These are phyloP conservation scores for Paramyrothecium roridum DNA, from an alignment of 2,329 filamentous ascomycete species.

Conservation along the genomic window DNA sequence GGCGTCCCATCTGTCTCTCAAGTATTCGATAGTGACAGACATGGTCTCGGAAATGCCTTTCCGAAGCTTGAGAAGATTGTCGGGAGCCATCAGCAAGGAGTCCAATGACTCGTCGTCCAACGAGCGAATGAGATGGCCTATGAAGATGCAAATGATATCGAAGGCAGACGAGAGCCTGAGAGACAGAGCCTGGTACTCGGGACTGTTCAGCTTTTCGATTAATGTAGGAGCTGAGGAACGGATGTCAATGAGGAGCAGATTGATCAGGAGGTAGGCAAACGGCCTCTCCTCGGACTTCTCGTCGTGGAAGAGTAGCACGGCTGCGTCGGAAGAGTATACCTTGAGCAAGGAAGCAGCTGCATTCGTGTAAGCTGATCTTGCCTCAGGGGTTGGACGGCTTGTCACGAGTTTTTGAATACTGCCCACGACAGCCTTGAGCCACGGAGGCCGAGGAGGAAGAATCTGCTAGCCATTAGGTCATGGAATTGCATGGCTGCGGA, in stretches of 20 bases:
- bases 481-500: no score
- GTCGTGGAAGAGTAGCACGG: constrained; percentile 51
- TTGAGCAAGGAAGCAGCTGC: constrained; percentile 56
- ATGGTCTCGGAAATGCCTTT: constrained; percentile 61
- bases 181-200: constrained; percentile 48
- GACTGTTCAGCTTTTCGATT: constrained; percentile 53
- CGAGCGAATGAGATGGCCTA: constrained; percentile 53
- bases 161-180: constrained; percentile 57
- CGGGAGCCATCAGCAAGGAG: constrained; percentile 47
- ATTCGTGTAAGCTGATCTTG: constrained; percentile 57
- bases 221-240: constrained; percentile 60
- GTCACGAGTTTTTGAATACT: constrained; percentile 53
- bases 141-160: constrained; percentile 59
- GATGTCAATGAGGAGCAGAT: constrained; percentile 64
- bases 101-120: constrained; percentile 44
- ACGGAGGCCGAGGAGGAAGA: constrained; percentile 46
- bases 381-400: constrained; percentile 51
- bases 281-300: constrained; percentile 42
- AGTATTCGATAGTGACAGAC: constrained; percentile 60
- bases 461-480: constrained; percentile 31
- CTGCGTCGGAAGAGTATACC: constrained; percentile 43
- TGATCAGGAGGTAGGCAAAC: constrained; percentile 60
- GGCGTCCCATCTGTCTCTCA: constrained; percentile 69
- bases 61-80: constrained; percentile 59
- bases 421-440: constrained; percentile 45